phyloP scores from a whole-genome alignment of 2,329 filamentous ascomycete species.

The Neofusicoccum sp. region DNA sequence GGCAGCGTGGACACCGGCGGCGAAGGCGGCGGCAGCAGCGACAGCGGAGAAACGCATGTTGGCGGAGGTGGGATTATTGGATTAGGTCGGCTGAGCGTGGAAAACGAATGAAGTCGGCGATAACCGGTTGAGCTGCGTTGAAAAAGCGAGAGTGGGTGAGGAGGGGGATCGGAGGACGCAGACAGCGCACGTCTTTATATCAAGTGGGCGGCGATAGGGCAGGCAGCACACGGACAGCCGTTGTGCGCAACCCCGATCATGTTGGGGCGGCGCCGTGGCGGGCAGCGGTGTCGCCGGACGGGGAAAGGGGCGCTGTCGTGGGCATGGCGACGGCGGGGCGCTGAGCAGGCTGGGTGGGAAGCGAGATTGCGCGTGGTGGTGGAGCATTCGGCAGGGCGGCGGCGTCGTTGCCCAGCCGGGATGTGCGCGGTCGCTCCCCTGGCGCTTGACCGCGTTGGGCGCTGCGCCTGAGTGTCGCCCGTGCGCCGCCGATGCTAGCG shows the following conservation, averaged over 20 bases:
- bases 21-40: slow-evolving; percentile 34
- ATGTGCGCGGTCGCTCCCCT: neutral
- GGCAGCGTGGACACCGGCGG: slow-evolving; percentile 31
- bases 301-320: neutral
- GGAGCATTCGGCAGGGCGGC: neutral
- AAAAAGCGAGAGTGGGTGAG: slow-evolving; percentile 41
- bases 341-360: neutral
- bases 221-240: slow-evolving; percentile 2
- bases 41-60: slow-evolving; percentile 43
- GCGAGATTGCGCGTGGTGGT: slow-evolving; percentile 4
- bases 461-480: neutral
- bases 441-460: slow-evolving; percentile 8
- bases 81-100: slow-evolving; percentile 31
- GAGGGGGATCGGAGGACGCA: slow-evolving; percentile 26
- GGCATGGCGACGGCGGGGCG: neutral
- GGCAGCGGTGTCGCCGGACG: neutral
- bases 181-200: slow-evolving; percentile 39
- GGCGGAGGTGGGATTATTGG: slow-evolving; percentile 39
- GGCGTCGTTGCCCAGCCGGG: neutral
- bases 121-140: slow-evolving; percentile 37
- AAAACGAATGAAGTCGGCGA: slow-evolving; percentile 46
- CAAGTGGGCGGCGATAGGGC: slow-evolving; percentile 20
- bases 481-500: neutral
- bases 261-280: neutral
- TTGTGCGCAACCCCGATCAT: neutral